phyloP scores from a whole-genome alignment of 2,329 filamentous ascomycete species.

The Alternaria burnsii region DNA sequence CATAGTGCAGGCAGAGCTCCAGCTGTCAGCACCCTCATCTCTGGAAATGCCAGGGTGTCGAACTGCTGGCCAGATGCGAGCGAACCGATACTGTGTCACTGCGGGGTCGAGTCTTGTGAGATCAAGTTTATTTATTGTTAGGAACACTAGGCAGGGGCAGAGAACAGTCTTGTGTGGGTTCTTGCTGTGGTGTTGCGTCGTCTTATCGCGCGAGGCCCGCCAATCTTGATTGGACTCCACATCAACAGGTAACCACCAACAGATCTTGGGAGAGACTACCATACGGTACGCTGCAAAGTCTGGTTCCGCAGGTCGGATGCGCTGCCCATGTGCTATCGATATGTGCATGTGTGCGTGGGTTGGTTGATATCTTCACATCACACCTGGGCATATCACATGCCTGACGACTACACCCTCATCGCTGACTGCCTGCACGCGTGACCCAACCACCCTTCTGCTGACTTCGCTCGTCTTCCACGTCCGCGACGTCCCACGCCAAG shows the following conservation, averaged over 20 bases:
- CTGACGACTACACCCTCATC: neutral
- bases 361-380: neutral
- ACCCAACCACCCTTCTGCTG: neutral
- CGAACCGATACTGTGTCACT: slow-evolving; percentile 8
- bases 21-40: neutral
- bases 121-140: slow-evolving; percentile 1
- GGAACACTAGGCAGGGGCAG: slow-evolving; percentile 3
- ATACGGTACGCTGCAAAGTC: neutral
- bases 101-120: slow-evolving; percentile 11
- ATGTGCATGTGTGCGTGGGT: neutral
- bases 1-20: neutral
- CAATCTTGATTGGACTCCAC: neutral
- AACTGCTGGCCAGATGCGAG: slow-evolving; percentile 8
- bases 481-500: slow-evolving; percentile 1
- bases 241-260: neutral
- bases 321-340: neutral
- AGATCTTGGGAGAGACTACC: neutral
- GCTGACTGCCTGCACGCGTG: neutral
- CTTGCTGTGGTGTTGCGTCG: neutral
- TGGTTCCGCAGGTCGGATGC: neutral
- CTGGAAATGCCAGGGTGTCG: slow-evolving; percentile 2
- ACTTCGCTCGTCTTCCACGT: slow-evolving; percentile 1
- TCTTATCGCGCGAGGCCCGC: slow-evolving; percentile 4
- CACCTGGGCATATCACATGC: neutral
- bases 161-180: neutral